Conservation (phyloP, 352 stramenopile genomes). For the Phytophthora pistaciae region DNA sequence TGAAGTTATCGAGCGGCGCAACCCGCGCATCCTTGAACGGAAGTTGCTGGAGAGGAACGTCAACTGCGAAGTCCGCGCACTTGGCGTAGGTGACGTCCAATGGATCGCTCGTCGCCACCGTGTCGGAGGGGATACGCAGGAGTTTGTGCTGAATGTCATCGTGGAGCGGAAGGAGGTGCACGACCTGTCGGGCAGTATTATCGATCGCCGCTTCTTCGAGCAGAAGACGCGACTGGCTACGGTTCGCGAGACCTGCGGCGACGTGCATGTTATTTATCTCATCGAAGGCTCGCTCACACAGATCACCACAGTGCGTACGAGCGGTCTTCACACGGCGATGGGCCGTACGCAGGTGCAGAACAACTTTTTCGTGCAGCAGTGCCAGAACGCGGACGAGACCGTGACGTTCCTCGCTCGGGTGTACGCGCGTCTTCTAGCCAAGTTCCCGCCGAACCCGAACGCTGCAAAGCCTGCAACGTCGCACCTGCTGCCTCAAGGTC, state of each 20-base stretch:
- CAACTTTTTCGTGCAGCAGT: slow-evolving; percentile 87
- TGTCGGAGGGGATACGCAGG: slow-evolving; percentile 36
- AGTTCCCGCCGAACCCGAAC: slow-evolving; percentile 46
- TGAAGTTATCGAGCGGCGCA: slow-evolving; percentile 78
- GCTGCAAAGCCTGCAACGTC: slow-evolving; percentile 10
- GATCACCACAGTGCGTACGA: slow-evolving; percentile 71
- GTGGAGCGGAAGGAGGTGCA: slow-evolving; percentile 86
- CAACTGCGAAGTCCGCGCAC: slow-evolving; percentile 80
- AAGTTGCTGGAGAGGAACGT: slow-evolving; percentile 83
- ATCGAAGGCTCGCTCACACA: slow-evolving; percentile 83
- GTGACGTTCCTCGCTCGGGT: slow-evolving; percentile 77
- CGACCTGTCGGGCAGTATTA: slow-evolving; percentile 85
- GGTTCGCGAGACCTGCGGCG: slow-evolving; percentile 52
- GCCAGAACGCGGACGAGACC: slow-evolving; percentile 80
- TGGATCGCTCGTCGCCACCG: slow-evolving; percentile 76
- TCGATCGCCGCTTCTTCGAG: slow-evolving; percentile 83
- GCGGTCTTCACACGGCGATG: slow-evolving; percentile 74
- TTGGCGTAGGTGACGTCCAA: slow-evolving; percentile 84
- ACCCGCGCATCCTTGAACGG: slow-evolving; percentile 77
- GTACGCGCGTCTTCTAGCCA: slow-evolving; percentile 66
- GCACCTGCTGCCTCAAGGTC: slow-evolving; percentile 19
- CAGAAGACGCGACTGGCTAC: slow-evolving; percentile 77
- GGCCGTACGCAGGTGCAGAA: slow-evolving; percentile 84
- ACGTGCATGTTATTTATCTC: slow-evolving; percentile 87
- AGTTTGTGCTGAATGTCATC: slow-evolving; percentile 87